Base-by-base conservation (phyloP, 306 rosid genomes). In the Malus sylvestris region DNA sequence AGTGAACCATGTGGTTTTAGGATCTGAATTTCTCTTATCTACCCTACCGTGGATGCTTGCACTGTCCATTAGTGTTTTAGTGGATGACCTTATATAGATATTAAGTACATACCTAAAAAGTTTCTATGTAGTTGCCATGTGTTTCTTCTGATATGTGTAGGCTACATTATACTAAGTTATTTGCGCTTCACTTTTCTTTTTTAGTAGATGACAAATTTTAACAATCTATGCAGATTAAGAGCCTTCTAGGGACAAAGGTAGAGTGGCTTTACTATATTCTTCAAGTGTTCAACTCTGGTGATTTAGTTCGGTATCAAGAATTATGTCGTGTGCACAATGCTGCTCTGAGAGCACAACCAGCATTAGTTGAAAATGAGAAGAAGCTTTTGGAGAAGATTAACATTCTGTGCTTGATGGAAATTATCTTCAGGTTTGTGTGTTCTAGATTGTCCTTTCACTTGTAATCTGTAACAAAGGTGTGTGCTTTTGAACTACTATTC, bases 181-280 rank as follows among this genome's bases (percentile, higher is more conserved):
- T 44, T 67, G 16, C 49, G 49, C 67, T 65, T 49, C 75, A 49
- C 8, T 73, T 46, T 61, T 53, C 49, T 33, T 12, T 55, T 45
- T 33, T 49, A 52, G 22, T 42, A 73, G 29, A 74, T 67, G 29
- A 70, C 67, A 30, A 74, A 27, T 74, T 70, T 68, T 75, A 42
- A 49, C 68, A 73, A 57, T 67, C 71, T 72, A 1, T 67, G 72
- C 89, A 96, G 99, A 89, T 96, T 45, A 92, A 89, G 86, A 88
- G 91, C 79, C 96, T 96, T 80, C 78, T 86, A 2, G 96, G 93
- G 81, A 89, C 98, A 80, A 93, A 96, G 90, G 99, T 96, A 73
- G 98, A 96, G 87, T 96, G 99, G 99, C 99, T 96, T 65, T 96
- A 93, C 91, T 93, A 91, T 73, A 96, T 96, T 77, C 88, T 96